These are phyloP conservation scores for Sclerotinia spermophila DNA, from an alignment of 2,329 filamentous ascomycete genomes.

Conservation along the genomic window DNA sequence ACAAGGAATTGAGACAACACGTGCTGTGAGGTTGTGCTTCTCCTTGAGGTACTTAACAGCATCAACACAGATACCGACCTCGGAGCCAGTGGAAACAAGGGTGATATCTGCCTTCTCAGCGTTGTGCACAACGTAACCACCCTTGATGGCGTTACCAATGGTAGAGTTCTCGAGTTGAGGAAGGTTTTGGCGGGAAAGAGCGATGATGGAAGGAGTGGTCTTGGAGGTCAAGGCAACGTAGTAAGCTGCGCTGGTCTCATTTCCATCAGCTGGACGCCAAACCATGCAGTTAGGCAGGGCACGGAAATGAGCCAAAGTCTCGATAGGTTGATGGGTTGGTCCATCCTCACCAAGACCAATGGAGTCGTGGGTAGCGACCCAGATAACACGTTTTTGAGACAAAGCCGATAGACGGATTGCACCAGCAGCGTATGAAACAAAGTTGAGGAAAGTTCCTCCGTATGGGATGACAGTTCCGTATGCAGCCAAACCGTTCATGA, in stretches of 20 bases:
- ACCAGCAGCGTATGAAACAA: conserved; percentile 95
- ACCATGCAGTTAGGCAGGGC: conserved; percentile 99
- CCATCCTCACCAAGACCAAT: conserved; percentile 99
- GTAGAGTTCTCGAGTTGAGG: conserved; percentile 94
- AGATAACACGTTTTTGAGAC: conserved; percentile 86
- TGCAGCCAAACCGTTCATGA: conserved; percentile 91
- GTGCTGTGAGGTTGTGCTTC: conserved; percentile 80
- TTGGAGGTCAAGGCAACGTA: conserved; percentile 89
- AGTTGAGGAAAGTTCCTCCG: conserved; percentile 97
- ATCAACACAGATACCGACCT: conserved; percentile 91
- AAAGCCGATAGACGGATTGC: conserved; percentile 91
- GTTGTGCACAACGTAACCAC: conserved; percentile 88
- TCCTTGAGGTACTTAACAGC: conserved; percentile 88
- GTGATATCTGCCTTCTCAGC: conserved; percentile 80
- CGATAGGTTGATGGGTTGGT: conserved; percentile 97
- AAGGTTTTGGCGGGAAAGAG: conserved; percentile 95
- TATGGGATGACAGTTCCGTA: conserved; percentile 96
- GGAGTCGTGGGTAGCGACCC: conserved; percentile 97
- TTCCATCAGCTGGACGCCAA: conserved; percentile 97
- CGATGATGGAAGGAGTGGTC: conserved; percentile 87
- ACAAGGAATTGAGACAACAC: conserved; percentile 94
- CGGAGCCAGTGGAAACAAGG: conserved; percentile 90
- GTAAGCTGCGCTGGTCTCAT: conserved; percentile 97
- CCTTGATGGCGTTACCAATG: conserved; percentile 86
- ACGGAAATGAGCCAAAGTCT: conserved; percentile 97